Evolutionary conservation across 176 grass and related monocot species (phyloP).

Genomic region (Bromus sterilis): DNA sequence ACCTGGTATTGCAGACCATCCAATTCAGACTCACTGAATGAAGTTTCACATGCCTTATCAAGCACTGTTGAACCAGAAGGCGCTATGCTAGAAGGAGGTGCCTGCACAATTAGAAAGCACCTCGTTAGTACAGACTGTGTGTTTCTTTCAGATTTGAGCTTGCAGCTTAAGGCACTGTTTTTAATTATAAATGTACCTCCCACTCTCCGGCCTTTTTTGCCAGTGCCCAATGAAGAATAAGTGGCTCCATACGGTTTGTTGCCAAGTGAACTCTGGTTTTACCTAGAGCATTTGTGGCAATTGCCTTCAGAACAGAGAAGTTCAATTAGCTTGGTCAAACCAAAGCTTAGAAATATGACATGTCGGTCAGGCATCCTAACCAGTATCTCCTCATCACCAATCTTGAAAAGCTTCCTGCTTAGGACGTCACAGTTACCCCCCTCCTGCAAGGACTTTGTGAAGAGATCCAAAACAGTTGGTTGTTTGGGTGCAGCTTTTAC

Average conservation of each 20-base stretch:
- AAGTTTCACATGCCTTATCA: conserved; percentile 71
- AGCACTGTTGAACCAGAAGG: conserved; percentile 68
- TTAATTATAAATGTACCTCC: conserved; percentile 37
- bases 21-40: conserved; percentile 44
- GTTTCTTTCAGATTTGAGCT: background rate
- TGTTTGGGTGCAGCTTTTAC: conserved; percentile 21
- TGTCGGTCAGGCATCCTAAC: conserved; percentile 44
- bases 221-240: conserved; percentile 92
- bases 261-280: conserved; percentile 76
- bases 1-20: conserved; percentile 73
- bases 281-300: conserved; percentile 43
- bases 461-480: conserved; percentile 62
- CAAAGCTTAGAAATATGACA: conserved; percentile 25
- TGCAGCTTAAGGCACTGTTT: background rate
- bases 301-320: conserved; percentile 51
- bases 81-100: conserved; percentile 51
- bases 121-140: background rate
- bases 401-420: conserved; percentile 70
- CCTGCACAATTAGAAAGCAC: conserved; percentile 43
- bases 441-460: conserved; percentile 46
- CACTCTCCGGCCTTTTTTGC: conserved; percentile 62
- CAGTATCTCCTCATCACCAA: conserved; percentile 68
- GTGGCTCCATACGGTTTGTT: conserved; percentile 54
- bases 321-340: conserved; percentile 22
- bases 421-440: conserved; percentile 37